Conservation (phyloP, 2,329 filamentous ascomycete species). For the Coniochaeta sp. region DNA sequence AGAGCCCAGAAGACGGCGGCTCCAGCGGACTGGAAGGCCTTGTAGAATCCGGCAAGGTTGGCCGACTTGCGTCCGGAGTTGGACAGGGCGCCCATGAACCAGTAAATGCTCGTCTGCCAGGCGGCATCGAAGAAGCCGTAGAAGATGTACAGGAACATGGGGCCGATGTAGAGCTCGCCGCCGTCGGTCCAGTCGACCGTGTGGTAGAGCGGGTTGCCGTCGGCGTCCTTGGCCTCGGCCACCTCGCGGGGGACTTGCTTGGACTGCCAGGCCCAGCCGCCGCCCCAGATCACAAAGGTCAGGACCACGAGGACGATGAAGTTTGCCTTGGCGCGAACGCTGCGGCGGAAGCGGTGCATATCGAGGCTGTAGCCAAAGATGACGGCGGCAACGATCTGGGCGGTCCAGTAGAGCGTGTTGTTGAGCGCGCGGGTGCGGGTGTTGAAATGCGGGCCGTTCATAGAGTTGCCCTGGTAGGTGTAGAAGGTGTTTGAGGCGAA, state of each 20-base stretch:
- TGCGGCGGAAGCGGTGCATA: slow-evolving; percentile 47
- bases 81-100: slow-evolving; percentile 90
- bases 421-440: slow-evolving; percentile 66
- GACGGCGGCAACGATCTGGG: slow-evolving; percentile 69
- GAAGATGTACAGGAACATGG: slow-evolving; percentile 85
- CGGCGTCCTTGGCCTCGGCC: slow-evolving; percentile 12
- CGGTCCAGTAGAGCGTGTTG: slow-evolving; percentile 65
- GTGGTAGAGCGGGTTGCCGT: slow-evolving; percentile 9
- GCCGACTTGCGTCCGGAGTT: slow-evolving; percentile 90
- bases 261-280: slow-evolving; percentile 70
- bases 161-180: slow-evolving; percentile 56
- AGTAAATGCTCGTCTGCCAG: slow-evolving; percentile 89
- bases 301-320: slow-evolving; percentile 55
- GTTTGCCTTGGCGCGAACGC: slow-evolving; percentile 58
- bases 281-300: slow-evolving; percentile 74
- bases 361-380: slow-evolving; percentile 68
- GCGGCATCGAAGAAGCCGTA: slow-evolving; percentile 84
- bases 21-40: slow-evolving; percentile 73
- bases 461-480: slow-evolving; percentile 62
- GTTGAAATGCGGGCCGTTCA: slow-evolving; percentile 60
- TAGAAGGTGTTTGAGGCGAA: slow-evolving; percentile 73
- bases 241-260: slow-evolving; percentile 44
- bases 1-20: slow-evolving; percentile 69
- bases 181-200: slow-evolving; percentile 56
- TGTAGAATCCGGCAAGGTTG: slow-evolving; percentile 63